Base-by-base conservation (phyloP, 192 early-diverging fungal species). In the Thamnidium elegans region DNA sequence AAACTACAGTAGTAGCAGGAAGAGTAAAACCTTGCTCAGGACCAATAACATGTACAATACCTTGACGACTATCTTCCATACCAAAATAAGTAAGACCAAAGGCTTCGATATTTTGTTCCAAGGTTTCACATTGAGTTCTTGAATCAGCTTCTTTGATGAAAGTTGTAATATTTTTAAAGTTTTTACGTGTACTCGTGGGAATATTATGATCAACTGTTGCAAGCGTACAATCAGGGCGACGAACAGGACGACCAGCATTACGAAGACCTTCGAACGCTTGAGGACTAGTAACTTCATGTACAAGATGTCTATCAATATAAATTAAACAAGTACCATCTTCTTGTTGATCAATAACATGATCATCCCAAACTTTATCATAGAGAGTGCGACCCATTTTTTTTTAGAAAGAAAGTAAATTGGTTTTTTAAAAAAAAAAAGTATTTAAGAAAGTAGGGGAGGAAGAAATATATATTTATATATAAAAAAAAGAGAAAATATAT, bases 181-280 rank as follows among this genome's bases (percentile, higher is more conserved):
- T 76, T 70, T 79, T 68, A 45, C 76, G 72, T 10, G 69, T 44
- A 50, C 66, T 59, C 1, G 81, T 81, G 14, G 87, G 87, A 56
- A 87, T 89, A 75, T 89, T 89, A 77, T 89, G 87, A 74, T 89
- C 87, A n/a, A 89, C 83, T 15, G 87, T 89, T 13, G 81, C 83
- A 0, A 89, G 72, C 15, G 87, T 89, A 55, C 78, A 76, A 71
- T 89, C 87, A 3, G 77, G 71, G 19, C 87, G 69, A 59, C 87
- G 79, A 0, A 89, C 87, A 21, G 62, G 50, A 14, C 87, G 67
- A 23, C 48, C 50, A 0, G 87, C 84, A 61, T 81, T 81, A 11
- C 78, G 70, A 10, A 89, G 77, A 42, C 87, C 87, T 71, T 89
- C 87, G 67, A 87, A 89, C 20, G 87, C 87, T 62, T 87, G 84